Conservation (phyloP, 108 stramenopile species). For the Discostella pseudostelligera region DNA sequence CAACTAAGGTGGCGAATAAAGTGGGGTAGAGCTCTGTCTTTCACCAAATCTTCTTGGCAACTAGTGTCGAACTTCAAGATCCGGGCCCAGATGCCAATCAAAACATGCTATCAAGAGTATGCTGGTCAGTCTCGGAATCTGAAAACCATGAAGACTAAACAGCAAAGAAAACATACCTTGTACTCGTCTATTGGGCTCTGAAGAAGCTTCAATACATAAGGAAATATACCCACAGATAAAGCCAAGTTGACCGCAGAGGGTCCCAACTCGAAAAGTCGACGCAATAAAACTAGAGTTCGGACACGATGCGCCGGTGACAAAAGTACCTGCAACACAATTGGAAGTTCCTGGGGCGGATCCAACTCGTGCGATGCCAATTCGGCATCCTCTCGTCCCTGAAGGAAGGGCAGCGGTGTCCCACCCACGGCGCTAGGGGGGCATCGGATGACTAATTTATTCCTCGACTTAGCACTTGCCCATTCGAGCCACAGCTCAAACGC, state of each 20-base stretch:
- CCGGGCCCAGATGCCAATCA: constrained; percentile 94
- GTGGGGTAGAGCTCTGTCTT: constrained; percentile 80
- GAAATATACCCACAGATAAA: constrained; percentile 94
- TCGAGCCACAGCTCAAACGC: constrained; percentile 98
- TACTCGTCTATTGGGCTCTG: constrained; percentile 87
- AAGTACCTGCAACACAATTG: constrained; percentile 95
- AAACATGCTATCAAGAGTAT: constrained; percentile 42
- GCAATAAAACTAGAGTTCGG: constrained; percentile 86
- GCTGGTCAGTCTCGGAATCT: neutral
- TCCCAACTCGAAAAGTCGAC: constrained; percentile 89
- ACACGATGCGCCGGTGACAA: constrained; percentile 90
- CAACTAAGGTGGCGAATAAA: constrained; percentile 84
- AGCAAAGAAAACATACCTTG: constrained; percentile 30
- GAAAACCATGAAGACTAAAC: neutral
- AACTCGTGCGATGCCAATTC: constrained; percentile 32
- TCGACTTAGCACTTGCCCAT: constrained; percentile 63
- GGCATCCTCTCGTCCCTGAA: constrained; percentile 17
- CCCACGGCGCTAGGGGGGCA: constrained; percentile 41
- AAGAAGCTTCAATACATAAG: constrained; percentile 95
- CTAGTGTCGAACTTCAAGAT: constrained; percentile 91
- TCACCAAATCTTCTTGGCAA: constrained; percentile 89
- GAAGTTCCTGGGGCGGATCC: constrained; percentile 92
- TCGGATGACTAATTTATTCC: constrained; percentile 37
- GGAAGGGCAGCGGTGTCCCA: constrained; percentile 37
- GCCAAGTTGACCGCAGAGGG: constrained; percentile 94